These are phyloP conservation scores for Verticillium tricorpus DNA, from an alignment of 2,329 filamentous ascomycete species.

Conservation along the genomic window DNA sequence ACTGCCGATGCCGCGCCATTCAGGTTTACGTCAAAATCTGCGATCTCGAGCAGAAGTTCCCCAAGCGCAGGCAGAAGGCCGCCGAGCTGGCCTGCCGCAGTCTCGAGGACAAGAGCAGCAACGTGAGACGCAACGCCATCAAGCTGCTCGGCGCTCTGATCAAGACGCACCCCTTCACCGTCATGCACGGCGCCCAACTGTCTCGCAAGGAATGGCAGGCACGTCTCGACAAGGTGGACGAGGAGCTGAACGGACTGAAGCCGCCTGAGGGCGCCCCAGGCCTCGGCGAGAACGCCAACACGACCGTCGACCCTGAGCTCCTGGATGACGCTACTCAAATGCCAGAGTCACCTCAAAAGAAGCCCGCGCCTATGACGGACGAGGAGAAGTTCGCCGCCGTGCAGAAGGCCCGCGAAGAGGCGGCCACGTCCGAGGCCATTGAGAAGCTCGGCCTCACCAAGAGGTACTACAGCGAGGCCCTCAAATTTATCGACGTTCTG, in stretches of 20 bases:
- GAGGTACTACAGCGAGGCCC: conserved; percentile 87
- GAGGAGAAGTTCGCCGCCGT: conserved; percentile 71
- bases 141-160: conserved; percentile 85
- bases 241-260: conserved; percentile 74
- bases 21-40: conserved; percentile 92
- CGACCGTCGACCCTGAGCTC: conserved; percentile 69
- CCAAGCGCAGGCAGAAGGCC: conserved; percentile 82
- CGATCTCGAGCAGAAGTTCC: conserved; percentile 93
- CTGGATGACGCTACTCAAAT: conserved; percentile 86
- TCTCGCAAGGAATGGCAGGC: conserved; percentile 81
- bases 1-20: conserved; percentile 85
- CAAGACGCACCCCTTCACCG: conserved; percentile 89
- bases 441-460: conserved; percentile 82
- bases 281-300: conserved; percentile 62
- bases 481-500: conserved; percentile 89
- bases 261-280: conserved; percentile 72
- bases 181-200: conserved; percentile 85
- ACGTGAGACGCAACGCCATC: conserved; percentile 91
- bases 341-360: conserved; percentile 60
- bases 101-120: conserved; percentile 96
- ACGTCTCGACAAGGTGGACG: conserved; percentile 76
- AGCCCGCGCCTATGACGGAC: conserved; percentile 64
- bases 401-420: conserved; percentile 78
- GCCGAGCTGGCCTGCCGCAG: conserved; percentile 85
- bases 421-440: conserved; percentile 82